Evolutionary conservation across 2,329 filamentous ascomycete genomes (phyloP).

Genomic region (Pseudopyricularia javanii): DNA sequence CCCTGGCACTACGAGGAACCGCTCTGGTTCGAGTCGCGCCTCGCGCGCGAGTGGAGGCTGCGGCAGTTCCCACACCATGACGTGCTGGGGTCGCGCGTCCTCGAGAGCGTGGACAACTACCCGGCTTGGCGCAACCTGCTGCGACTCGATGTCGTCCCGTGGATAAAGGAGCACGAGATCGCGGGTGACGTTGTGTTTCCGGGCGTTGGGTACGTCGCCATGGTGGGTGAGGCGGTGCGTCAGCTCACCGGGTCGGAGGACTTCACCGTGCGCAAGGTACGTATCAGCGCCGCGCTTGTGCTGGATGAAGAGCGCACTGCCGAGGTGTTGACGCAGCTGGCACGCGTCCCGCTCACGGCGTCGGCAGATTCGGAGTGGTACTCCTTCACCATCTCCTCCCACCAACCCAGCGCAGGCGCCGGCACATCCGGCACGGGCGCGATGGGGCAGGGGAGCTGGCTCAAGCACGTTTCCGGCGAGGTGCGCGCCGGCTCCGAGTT

Average conservation of each 20-base stretch:
- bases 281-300: constrained; percentile 7
- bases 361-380: not conserved
- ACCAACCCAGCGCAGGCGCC: not conserved
- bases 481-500: not conserved
- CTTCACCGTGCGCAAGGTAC: not conserved
- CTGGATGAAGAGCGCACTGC: constrained; percentile 5
- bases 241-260: constrained; percentile 3
- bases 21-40: constrained; percentile 17
- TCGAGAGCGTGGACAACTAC: constrained; percentile 5
- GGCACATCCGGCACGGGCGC: not conserved
- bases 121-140: constrained; percentile 8
- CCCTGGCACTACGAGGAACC: constrained; percentile 13
- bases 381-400: constrained; percentile 3
- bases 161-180: constrained; percentile 30
- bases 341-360: not conserved
- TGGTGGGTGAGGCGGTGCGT: constrained; percentile 7
- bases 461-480: not conserved
- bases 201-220: constrained; percentile 20
- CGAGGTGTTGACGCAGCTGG: constrained; percentile 5
- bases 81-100: constrained; percentile 7
- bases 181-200: constrained; percentile 29
- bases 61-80: constrained; percentile 11
- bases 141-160: constrained; percentile 16
- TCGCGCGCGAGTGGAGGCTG: constrained; percentile 16
- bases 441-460: not conserved